Evolutionary conservation across 768 basidiomycete genomes (phyloP).

Genomic region (Leucosporidium yakuticum): DNA sequence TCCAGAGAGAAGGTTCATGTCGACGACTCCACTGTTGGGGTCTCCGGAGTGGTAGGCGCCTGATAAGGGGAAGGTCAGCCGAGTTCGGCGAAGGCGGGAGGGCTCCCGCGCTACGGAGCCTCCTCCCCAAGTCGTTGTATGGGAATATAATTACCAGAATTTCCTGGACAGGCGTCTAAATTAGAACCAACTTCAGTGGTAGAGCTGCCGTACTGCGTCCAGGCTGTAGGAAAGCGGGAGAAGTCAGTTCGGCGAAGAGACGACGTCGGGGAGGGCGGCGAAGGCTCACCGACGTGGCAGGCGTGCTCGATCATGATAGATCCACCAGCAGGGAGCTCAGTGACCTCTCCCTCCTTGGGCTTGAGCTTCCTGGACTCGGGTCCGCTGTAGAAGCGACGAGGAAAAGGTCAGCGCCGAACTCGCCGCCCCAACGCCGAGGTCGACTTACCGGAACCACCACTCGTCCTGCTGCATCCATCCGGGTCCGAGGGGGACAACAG

Average conservation of each 20-base stretch:
- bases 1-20: conserved; percentile 20
- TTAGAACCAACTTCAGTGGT: background rate
- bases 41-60: conserved; percentile 25
- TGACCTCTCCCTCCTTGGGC: conserved; percentile 1
- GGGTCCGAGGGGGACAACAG: conserved; percentile 20
- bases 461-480: conserved; percentile 3
- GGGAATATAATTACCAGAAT: background rate
- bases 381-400: background rate
- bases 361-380: conserved; percentile 10
- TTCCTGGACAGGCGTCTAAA: background rate
- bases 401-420: background rate
- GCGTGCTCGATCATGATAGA: conserved; percentile 22
- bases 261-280: no score
- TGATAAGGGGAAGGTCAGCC: background rate
- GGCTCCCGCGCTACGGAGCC: no score
- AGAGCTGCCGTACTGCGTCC: conserved; percentile 20
- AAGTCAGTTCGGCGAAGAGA: background rate
- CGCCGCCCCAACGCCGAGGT: background rate
- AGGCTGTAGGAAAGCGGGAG: background rate
- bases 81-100: background rate
- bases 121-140: no score
- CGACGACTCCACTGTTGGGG: conserved; percentile 7
- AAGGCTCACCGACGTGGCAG: conserved; percentile 15
- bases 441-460: conserved; percentile 26
- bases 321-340: conserved; percentile 23